Percentiles rank a stretch among this genome's conserved stretches.
Evolutionary conservation across 2,329 filamentous ascomycete species (phyloP).

Genomic region (Ophiostoma piceae): DNA sequence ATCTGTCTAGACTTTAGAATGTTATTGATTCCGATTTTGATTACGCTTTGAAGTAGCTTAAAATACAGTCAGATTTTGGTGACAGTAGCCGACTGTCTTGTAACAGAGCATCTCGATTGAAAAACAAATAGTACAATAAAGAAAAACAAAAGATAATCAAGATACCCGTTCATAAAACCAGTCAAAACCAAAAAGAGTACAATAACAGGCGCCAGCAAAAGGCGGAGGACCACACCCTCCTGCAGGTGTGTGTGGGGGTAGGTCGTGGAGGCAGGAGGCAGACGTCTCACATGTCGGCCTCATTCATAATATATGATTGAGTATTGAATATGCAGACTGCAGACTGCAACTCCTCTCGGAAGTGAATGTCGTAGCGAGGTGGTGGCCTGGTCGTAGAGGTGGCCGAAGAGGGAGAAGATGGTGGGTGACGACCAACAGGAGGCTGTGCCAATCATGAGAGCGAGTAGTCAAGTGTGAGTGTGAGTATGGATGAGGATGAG

Average conservation of each 20-base stretch:
- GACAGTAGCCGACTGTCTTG: neutral
- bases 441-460: neutral
- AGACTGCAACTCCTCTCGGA: too few relatives aligned
- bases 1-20: too few relatives aligned
- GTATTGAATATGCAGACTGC: neutral
- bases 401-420: neutral
- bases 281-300: slow-evolving; percentile 9
- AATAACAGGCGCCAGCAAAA: slow-evolving; percentile 6
- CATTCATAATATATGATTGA: too few relatives aligned
- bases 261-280: slow-evolving; percentile 5
- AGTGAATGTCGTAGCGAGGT: neutral
- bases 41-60: too few relatives aligned
- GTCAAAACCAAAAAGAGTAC: neutral
- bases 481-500: too few relatives aligned
- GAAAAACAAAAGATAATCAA: too few relatives aligned
- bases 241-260: slow-evolving; percentile 15
- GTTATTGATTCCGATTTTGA: too few relatives aligned
- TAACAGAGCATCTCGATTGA: too few relatives aligned
- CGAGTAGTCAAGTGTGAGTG: too few relatives aligned
- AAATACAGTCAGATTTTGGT: neutral
- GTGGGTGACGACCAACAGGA: slow-evolving; percentile 4
- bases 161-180: too few relatives aligned
- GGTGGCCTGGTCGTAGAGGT: neutral
- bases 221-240: neutral
- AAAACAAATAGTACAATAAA: too few relatives aligned